These are phyloP conservation scores for Leishmania aethiopica DNA, from an alignment of 208 protist species.

Conservation along the genomic window DNA sequence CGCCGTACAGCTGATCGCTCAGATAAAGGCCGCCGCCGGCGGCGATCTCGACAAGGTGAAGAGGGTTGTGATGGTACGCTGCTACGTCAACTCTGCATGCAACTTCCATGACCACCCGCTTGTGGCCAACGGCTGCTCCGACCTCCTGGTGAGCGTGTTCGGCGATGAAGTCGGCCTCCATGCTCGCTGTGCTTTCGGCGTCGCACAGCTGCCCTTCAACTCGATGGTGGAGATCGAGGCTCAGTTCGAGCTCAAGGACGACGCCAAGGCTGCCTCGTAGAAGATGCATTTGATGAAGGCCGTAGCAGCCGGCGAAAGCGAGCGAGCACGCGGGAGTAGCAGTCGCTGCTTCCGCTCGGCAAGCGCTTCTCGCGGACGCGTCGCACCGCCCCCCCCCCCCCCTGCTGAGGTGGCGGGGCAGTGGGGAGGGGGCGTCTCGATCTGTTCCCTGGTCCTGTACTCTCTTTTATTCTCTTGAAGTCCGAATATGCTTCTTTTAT, in stretches of 20 bases:
- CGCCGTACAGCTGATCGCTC: constrained; percentile 50
- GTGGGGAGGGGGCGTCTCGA: not conserved
- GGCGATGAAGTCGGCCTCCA: constrained; percentile 71
- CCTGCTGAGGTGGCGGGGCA: not conserved
- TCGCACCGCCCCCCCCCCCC: not conserved
- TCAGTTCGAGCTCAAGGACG: constrained; percentile 52
- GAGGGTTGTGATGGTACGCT: constrained; percentile 78
- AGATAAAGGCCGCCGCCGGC: constrained; percentile 62
- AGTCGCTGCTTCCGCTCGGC: not conserved
- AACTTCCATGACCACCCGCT: constrained; percentile 63
- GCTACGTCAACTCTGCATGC: constrained; percentile 71
- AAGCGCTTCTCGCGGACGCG: not conserved
- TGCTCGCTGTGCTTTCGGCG: constrained; percentile 74
- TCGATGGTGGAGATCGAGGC: constrained; percentile 72
- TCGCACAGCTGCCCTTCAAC: constrained; percentile 72
- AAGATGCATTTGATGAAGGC: not conserved
- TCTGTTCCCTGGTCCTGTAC: not conserved
- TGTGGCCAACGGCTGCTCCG: constrained; percentile 82
- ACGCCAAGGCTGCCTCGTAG: not conserved
- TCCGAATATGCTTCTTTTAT: not conserved
- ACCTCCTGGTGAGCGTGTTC: constrained; percentile 72
- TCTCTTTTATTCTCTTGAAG: not conserved
- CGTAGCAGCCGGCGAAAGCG: not conserved
- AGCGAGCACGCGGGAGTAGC: not conserved
- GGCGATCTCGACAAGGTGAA: constrained; percentile 67